Conservation (phyloP, 139 green algal species). For the Penium margaritaceum region DNA sequence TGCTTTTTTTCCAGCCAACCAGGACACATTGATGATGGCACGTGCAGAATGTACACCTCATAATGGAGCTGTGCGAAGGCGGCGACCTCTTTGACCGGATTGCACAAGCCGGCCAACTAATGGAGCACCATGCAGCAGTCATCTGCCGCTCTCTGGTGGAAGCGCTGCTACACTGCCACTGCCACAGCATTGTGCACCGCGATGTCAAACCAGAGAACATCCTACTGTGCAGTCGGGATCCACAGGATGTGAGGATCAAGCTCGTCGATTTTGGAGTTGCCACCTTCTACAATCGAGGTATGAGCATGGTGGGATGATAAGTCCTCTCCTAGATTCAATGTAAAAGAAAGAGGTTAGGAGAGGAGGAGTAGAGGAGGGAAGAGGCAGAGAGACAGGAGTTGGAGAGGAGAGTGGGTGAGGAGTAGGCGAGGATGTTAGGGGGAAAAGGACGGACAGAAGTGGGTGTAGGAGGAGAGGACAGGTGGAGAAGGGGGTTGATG, state of each 20-base stretch:
- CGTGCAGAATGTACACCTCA: not conserved
- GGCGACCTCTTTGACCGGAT: constrained; percentile 7
- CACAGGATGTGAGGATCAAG: not conserved
- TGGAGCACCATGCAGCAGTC: not conserved
- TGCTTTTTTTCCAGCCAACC: not conserved
- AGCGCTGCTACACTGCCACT: constrained; percentile 1
- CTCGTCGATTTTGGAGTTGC: constrained; percentile 2
- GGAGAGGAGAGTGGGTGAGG: too few species aligned
- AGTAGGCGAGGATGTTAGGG: too few species aligned
- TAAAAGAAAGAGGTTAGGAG: too few species aligned
- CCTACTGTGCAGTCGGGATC: constrained; percentile 1
- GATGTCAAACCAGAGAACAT: constrained; percentile 9
- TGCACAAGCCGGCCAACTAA: not conserved
- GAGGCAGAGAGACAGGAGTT: too few species aligned
- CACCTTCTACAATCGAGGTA: not conserved
- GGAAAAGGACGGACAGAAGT: too few species aligned
- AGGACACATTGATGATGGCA: too few species aligned
- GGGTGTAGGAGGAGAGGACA: too few species aligned
- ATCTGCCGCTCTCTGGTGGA: not conserved
- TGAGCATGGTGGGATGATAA: too few species aligned
- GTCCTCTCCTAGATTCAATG: too few species aligned
- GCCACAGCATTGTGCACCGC: not conserved
- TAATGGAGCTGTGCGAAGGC: not conserved
- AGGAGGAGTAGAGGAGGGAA: too few species aligned
- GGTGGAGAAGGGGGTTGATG: too few species aligned